phyloP scores from a whole-genome alignment of 768 basidiomycete species.

The Podaxis carcinomalis region DNA sequence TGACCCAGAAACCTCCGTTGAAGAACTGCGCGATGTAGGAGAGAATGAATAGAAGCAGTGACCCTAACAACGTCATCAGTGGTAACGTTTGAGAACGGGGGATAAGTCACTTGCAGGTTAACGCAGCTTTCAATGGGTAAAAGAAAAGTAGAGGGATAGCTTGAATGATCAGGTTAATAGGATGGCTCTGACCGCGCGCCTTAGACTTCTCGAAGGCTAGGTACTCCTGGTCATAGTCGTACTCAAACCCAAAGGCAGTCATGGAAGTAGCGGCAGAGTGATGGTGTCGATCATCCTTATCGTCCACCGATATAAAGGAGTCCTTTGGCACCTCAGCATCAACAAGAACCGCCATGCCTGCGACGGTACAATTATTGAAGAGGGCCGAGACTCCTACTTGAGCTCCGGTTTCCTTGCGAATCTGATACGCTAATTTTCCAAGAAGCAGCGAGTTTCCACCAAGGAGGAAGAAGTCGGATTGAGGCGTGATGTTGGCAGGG shows the following conservation, averaged over 20 bases:
- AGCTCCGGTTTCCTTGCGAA: slow-evolving; percentile 35
- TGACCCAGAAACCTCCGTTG: slow-evolving; percentile 27
- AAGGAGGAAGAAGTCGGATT: slow-evolving; percentile 40
- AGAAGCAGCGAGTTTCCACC: slow-evolving; percentile 43
- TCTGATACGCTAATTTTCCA: slow-evolving; percentile 38
- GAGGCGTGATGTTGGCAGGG: slow-evolving; percentile 21
- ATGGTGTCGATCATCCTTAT: slow-evolving; percentile 7
- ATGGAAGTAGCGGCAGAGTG: slow-evolving; percentile 16
- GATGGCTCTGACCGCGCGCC: slow-evolving; percentile 30
- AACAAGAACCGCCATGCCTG: slow-evolving; percentile 35
- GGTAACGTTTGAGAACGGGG: background rate
- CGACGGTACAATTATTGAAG: slow-evolving; percentile 37
- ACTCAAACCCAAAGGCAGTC: slow-evolving; percentile 22
- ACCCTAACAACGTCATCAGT: slow-evolving; percentile 24
- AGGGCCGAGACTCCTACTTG: slow-evolving; percentile 32
- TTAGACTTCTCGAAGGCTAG: slow-evolving; percentile 18
- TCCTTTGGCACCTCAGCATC: slow-evolving; percentile 19
- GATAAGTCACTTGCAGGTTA: slow-evolving; percentile 29
- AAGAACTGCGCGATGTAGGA: slow-evolving; percentile 27
- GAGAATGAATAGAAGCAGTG: slow-evolving; percentile 33
- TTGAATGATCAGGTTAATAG: slow-evolving; percentile 36
- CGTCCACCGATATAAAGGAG: slow-evolving; percentile 8
- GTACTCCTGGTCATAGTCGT: slow-evolving; percentile 24
- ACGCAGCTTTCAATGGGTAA: slow-evolving; percentile 39
- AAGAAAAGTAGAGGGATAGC: slow-evolving; percentile 38